Conservation (phyloP, 2,329 filamentous ascomycete genomes). For the Claviceps capensis region DNA sequence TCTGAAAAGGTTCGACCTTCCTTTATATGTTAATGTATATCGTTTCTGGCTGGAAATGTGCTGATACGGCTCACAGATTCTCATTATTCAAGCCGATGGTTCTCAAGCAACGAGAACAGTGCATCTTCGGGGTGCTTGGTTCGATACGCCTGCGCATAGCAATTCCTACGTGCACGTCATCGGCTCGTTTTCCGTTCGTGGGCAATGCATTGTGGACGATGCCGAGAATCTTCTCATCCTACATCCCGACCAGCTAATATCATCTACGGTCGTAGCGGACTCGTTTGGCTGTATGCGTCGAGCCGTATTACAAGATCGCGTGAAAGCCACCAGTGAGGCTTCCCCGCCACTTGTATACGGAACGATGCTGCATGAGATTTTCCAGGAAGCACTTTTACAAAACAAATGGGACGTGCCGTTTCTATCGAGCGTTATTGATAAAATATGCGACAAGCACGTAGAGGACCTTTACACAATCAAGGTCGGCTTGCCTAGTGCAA, state of each 20-base stretch:
- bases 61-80: slow-evolving; percentile 38
- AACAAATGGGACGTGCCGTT: slow-evolving; percentile 69
- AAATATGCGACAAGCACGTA: slow-evolving; percentile 60
- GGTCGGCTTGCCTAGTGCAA: slow-evolving; percentile 56
- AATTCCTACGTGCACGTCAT: slow-evolving; percentile 79
- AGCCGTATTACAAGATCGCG: slow-evolving; percentile 84
- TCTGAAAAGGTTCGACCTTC: slow-evolving; percentile 53
- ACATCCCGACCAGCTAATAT: slow-evolving; percentile 90
- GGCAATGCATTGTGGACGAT: slow-evolving; percentile 74
- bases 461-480: slow-evolving; percentile 85
- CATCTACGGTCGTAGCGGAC: slow-evolving; percentile 89
- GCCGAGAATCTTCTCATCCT: slow-evolving; percentile 72
- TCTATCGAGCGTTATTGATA: slow-evolving; percentile 52
- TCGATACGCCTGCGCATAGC: slow-evolving; percentile 60
- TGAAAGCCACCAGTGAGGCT: slow-evolving; percentile 77
- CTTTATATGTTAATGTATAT: slow-evolving; percentile 5
- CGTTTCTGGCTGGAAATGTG: background rate
- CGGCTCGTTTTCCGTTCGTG: slow-evolving; percentile 55
- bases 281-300: slow-evolving; percentile 85
- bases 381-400: slow-evolving; percentile 74
- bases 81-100: slow-evolving; percentile 70
- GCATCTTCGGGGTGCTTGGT: slow-evolving; percentile 74
- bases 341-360: slow-evolving; percentile 79
- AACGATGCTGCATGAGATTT: slow-evolving; percentile 86
- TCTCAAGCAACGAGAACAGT: slow-evolving; percentile 53